Conservation (phyloP, 2,329 filamentous ascomycete species). For the Alternaria conjuncta region DNA sequence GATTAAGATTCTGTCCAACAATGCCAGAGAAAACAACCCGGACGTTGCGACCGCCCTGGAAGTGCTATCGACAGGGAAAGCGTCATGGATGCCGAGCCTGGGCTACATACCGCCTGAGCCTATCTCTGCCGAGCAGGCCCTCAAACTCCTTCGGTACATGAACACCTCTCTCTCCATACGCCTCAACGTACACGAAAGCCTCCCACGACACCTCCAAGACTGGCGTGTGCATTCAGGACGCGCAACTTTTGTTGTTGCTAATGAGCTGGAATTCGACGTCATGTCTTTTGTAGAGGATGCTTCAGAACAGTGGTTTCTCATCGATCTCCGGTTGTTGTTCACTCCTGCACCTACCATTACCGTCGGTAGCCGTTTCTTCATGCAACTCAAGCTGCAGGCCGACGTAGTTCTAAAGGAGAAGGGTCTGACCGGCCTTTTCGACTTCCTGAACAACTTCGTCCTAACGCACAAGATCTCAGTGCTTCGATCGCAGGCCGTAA, state of each 20-base stretch:
- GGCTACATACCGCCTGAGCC: conserved; percentile 77
- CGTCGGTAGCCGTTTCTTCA: conserved; percentile 63
- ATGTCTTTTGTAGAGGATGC: conserved; percentile 87
- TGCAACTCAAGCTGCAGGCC: conserved; percentile 71
- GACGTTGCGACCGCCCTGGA: conserved; percentile 90
- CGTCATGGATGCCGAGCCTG: conserved; percentile 80
- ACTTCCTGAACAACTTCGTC: conserved; percentile 84
- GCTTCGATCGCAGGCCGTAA: conserved; percentile 76
- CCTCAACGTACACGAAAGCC: conserved; percentile 82
- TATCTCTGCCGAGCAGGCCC: conserved; percentile 72
- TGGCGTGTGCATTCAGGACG: conserved; percentile 85
- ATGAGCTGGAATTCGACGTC: conserved; percentile 92
- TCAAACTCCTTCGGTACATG: conserved; percentile 78
- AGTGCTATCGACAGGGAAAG: conserved; percentile 78
- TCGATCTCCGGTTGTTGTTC: conserved; percentile 88
- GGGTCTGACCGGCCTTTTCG: conserved; percentile 81
- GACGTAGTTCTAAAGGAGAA: conserved; percentile 74
- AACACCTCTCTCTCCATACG: conserved; percentile 84
- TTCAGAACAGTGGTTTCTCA: conserved; percentile 87
- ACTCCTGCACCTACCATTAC: conserved; percentile 69
- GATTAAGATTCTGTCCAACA: conserved; percentile 74
- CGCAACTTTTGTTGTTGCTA: conserved; percentile 81
- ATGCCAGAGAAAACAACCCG: conserved; percentile 82
- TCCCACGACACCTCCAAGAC: conserved; percentile 77
- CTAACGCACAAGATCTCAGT: conserved; percentile 90